These are phyloP conservation scores for Cyberlindnera mycetangii DNA, from an alignment of 805 yeast species.

Conservation along the genomic window DNA sequence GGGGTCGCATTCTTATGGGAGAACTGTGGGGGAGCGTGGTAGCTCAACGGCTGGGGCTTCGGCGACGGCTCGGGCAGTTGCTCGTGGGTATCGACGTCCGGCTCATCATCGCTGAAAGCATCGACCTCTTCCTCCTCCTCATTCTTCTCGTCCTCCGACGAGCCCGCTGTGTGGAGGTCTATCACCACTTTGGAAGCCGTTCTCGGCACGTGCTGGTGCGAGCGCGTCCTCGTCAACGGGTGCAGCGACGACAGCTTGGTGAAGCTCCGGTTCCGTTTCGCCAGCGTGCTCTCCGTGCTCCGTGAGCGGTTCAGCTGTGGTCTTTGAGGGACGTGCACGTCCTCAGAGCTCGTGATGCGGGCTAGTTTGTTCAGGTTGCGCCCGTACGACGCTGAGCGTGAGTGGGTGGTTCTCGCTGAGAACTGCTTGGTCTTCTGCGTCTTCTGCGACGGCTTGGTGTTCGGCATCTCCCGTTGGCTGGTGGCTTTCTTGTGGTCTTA, in stretches of 20 bases:
- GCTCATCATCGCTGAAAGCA: constrained; percentile 23
- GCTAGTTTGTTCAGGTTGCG: constrained; percentile 26
- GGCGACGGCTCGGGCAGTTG: neutral
- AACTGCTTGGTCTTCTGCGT: constrained; percentile 24
- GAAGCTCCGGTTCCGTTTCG: constrained; percentile 20
- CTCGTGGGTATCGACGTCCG: constrained; percentile 5
- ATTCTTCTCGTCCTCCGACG: constrained; percentile 14
- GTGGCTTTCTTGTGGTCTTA: too few relatives aligned
- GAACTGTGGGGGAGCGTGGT: constrained; percentile 26
- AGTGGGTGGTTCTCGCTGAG: constrained; percentile 21
- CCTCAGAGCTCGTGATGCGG: constrained; percentile 23
- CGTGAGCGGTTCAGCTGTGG: constrained; percentile 26
- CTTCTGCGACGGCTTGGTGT: constrained; percentile 7
- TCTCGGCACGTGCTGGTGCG: constrained; percentile 19
- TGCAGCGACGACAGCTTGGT: constrained; percentile 24
- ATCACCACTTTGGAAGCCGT: constrained; percentile 17
- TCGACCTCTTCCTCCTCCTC: constrained; percentile 28
- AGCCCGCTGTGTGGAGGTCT: constrained; percentile 16
- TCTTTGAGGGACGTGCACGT: constrained; percentile 14
- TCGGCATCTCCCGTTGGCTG: neutral
- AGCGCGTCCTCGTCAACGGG: constrained; percentile 23
- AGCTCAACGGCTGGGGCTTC: constrained; percentile 14
- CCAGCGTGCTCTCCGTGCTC: constrained; percentile 21
- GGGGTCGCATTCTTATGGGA: constrained; percentile 19
- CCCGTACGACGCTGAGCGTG: constrained; percentile 27